Base-by-base conservation (phyloP, 139 green algal genomes). In the Spirogloea muscicola region DNA sequence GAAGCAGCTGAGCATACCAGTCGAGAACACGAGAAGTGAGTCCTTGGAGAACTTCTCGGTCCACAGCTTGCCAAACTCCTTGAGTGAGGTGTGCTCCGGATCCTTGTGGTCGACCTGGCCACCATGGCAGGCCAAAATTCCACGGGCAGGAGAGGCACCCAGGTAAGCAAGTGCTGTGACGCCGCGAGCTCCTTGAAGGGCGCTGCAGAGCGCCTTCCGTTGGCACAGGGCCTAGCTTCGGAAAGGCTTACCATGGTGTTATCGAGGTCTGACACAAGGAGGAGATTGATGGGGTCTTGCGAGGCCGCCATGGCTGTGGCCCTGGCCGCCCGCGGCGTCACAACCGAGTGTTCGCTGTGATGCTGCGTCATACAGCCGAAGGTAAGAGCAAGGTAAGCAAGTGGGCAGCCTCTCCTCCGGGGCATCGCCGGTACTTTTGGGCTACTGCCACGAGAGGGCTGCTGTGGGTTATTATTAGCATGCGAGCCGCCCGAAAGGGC, bases 21-120 rank as follows among this genome's bases (percentile, higher is more conserved):
- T 96, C 31, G 91, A 96, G 68, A 91, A 97, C 13, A 97, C 85
- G 1, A 97, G 86, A n/a, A 96, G 79, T 7, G 81, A 91, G 58
- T 93, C 90, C 0, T 74, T 34, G 0, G 79, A 75, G 68, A 91
- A 91, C 25, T 90, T 71, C 18, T 72, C 64, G 10, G 72, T 65
- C 92, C 92, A 97, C 4, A 91, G 55, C 0, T 68, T 34, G 68
- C 94, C 92, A 73, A 97, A 96, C 43, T 27, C 33, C 6, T 66
- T 62, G 33, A 80, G 60, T 6, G 72, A 76, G 16, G 46, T 42
- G 46, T 76, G 46, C 33, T 49, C 31, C 31, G 46, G 46, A 29
- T 76, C 67, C 58, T 69, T 62, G 29, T 76, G 67, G 48, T 76
- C 67, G 34, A 93, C 91, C 90, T 76, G 67, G 21, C 7, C 49